phyloP scores from a whole-genome alignment of 371 early-diverging fungal species.

The Mucor racemosus region DNA sequence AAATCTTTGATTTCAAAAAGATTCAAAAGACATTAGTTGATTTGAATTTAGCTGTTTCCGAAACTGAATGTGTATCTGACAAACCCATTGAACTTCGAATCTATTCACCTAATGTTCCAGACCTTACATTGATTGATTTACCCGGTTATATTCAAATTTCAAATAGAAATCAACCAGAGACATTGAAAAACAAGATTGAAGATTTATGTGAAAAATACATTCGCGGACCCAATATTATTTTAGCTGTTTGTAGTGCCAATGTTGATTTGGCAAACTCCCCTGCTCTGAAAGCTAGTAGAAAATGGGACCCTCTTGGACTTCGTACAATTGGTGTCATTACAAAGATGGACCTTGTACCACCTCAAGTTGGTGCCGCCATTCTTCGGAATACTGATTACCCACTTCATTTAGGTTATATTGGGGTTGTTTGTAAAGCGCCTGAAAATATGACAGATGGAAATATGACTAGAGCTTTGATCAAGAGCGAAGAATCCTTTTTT shows the following conservation, averaged over 20 bases:
- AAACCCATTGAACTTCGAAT: constrained; percentile 95
- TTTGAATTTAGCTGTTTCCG: constrained; percentile 92
- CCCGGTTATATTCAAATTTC: constrained; percentile 99
- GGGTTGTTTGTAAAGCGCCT: constrained; percentile 90
- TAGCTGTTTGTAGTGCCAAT: constrained; percentile 98
- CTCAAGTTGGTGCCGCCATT: constrained; percentile 80
- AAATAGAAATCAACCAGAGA: constrained; percentile 91
- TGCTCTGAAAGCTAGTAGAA: constrained; percentile 90
- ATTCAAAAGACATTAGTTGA: constrained; percentile 91
- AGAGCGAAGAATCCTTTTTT: constrained; percentile 76
- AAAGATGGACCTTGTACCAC: constrained; percentile 97
- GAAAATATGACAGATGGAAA: constrained; percentile 44
- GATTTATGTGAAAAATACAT: constrained; percentile 95
- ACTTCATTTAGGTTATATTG: constrained; percentile 95
- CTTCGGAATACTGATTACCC: constrained; percentile 92
- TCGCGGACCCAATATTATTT: constrained; percentile 91
- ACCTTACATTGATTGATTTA: constrained; percentile 96
- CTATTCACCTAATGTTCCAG: constrained; percentile 94
- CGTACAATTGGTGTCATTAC: constrained; percentile 99
- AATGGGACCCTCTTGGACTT: constrained; percentile 92
- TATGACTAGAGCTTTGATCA: constrained; percentile 69
- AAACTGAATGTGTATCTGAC: constrained; percentile 90
- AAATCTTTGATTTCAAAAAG: constrained; percentile 84
- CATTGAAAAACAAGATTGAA: constrained; percentile 92
- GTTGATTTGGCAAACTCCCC: constrained; percentile 99